Evolutionary conservation across 331 rosid species (phyloP).

Genomic region (Malus hybrid): DNA sequence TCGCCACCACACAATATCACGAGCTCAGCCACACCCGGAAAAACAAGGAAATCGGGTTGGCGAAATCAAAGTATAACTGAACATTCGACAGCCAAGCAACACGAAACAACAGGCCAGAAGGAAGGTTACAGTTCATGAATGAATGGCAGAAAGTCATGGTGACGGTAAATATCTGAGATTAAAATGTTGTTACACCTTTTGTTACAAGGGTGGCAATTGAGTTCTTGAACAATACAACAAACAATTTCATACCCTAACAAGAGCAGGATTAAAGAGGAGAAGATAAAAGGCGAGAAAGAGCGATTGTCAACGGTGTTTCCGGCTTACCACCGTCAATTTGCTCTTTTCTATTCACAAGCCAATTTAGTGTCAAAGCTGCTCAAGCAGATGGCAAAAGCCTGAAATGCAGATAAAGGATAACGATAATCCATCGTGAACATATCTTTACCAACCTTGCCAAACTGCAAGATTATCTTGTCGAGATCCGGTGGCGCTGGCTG

Average conservation of each 20-base stretch:
- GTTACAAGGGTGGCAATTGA: not conserved
- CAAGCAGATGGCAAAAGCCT: constrained; percentile 77
- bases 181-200: not conserved
- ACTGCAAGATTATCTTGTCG: constrained; percentile 84
- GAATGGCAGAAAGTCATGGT: not conserved
- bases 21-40: not conserved
- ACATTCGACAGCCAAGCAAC: not conserved
- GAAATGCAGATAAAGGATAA: constrained; percentile 86
- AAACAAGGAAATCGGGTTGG: not conserved
- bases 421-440: constrained; percentile 94
- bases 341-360: constrained; percentile 76
- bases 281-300: not conserved
- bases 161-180: not conserved
- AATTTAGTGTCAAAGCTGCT: constrained; percentile 38
- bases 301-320: not conserved
- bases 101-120: not conserved
- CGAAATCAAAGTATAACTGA: not conserved
- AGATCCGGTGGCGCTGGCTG: constrained; percentile 67
- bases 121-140: not conserved
- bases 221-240: not conserved
- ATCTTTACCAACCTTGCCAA: constrained; percentile 80
- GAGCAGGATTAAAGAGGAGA: not conserved
- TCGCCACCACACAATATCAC: not conserved
- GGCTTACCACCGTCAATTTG: constrained; percentile 1
- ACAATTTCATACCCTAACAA: not conserved